phyloP scores from a whole-genome alignment of 129 eudicot species.

The Cynara cardunculus region DNA sequence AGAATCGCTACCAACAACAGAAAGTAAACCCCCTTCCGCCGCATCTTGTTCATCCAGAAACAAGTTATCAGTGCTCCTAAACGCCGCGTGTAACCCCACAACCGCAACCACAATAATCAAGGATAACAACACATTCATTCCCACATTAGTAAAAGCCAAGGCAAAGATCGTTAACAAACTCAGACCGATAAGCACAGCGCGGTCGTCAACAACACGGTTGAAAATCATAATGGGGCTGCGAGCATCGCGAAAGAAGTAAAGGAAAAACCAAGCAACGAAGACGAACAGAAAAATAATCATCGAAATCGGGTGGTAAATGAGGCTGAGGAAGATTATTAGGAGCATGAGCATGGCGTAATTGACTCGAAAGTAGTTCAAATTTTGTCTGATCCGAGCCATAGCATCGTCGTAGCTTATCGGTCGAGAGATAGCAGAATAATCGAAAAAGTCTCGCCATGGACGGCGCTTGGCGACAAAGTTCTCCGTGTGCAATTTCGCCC shows the following conservation, averaged over 20 bases:
- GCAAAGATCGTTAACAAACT: constrained; percentile 61
- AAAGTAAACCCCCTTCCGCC: constrained; percentile 62
- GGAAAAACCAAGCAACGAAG: constrained; percentile 50
- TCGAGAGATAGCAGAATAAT: constrained; percentile 33
- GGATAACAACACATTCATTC: constrained; percentile 59
- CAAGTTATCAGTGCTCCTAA: constrained; percentile 61
- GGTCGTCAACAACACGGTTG: constrained; percentile 46
- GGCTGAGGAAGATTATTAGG: constrained; percentile 50
- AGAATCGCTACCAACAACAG: constrained; percentile 44
- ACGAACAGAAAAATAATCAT: constrained; percentile 51
- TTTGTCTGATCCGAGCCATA: constrained; percentile 48
- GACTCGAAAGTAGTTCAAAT: constrained; percentile 48
- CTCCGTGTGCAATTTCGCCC: constrained; percentile 22
- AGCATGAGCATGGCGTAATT: constrained; percentile 58
- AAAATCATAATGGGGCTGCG: constrained; percentile 39
- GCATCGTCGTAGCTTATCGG: constrained; percentile 53
- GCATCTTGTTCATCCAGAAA: constrained; percentile 68
- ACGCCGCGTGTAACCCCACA: constrained; percentile 49
- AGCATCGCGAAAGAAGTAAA: constrained; percentile 45
- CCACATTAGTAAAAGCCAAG: constrained; percentile 60
- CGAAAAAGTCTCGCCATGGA: constrained; percentile 62
- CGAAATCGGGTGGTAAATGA: constrained; percentile 68
- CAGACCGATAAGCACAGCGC: constrained; percentile 47
- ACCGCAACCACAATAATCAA: constrained; percentile 44
- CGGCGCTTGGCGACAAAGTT: constrained; percentile 47